Percentiles rank a stretch among this genome's conserved stretches.
These are phyloP conservation scores for Letharia columbiana DNA, from an alignment of 495 filamentous ascomycete species.

Conservation along the genomic window DNA sequence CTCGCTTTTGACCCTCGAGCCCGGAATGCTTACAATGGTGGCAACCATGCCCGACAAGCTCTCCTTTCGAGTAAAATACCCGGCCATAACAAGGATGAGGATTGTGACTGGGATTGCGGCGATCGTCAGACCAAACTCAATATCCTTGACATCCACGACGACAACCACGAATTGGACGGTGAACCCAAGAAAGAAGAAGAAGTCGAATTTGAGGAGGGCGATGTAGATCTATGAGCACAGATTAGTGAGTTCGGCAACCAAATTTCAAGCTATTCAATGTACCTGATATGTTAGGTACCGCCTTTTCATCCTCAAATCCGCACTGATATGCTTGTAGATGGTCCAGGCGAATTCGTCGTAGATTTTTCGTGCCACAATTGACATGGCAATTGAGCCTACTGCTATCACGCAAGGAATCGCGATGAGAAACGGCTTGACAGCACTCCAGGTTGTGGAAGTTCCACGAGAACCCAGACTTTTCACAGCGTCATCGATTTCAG, in stretches of 20 bases:
- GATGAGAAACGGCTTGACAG: constrained; percentile 67
- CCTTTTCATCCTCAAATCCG: constrained; percentile 93
- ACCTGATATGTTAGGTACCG: constrained; percentile 96
- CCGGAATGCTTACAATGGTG: constrained; percentile 53
- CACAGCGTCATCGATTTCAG: constrained; percentile 74
- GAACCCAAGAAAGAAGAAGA: constrained; percentile 99
- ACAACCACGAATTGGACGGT: constrained; percentile 96
- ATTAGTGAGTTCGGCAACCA: constrained; percentile 23
- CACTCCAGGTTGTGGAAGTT: constrained; percentile 47
- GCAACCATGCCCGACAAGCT: constrained; percentile 64
- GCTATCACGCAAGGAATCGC: constrained; percentile 80
- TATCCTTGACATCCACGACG: constrained; percentile 56
- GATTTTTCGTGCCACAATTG: constrained; percentile 78
- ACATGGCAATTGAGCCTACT: constrained; percentile 61
- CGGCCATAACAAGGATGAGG: constrained; percentile 72
- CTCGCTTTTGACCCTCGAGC: background rate
- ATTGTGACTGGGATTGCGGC: constrained; percentile 88
- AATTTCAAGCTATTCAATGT: background rate
- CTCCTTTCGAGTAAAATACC: constrained; percentile 76
- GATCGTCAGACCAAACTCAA: constrained; percentile 79
- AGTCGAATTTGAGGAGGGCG: constrained; percentile 94
- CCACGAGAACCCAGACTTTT: constrained; percentile 36
- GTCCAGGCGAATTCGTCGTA: constrained; percentile 99
- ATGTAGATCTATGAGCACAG: constrained; percentile 74
- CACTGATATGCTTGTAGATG: constrained; percentile 98